Evolutionary conservation across 768 basidiomycete genomes (phyloP).

Genomic region (Tricholomella constricta): DNA sequence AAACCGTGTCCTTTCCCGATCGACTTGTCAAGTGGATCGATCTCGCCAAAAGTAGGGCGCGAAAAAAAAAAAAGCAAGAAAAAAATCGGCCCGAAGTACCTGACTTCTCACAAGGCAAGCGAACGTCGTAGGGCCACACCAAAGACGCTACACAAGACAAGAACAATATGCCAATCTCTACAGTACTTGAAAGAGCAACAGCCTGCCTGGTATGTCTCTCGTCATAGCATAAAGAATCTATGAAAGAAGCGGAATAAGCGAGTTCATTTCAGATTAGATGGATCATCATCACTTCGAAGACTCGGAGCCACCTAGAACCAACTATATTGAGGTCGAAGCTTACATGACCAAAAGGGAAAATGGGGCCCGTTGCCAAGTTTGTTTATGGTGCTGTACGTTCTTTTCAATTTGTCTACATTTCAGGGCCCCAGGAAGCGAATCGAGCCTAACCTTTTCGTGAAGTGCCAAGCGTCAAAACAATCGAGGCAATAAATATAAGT

Average conservation of each 20-base stretch:
- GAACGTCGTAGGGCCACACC: too few relatives aligned
- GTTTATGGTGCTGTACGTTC: neutral
- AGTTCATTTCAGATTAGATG: slow-evolving; percentile 13
- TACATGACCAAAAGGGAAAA: slow-evolving; percentile 2
- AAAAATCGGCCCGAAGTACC: neutral
- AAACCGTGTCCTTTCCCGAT: too few relatives aligned
- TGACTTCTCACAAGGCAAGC: neutral
- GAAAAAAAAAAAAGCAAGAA: neutral
- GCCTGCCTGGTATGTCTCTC: neutral
- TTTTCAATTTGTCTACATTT: slow-evolving; percentile 1
- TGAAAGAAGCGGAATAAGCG: neutral
- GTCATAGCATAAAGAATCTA: neutral
- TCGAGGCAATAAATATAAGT: neutral
- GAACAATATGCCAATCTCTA: too few relatives aligned
- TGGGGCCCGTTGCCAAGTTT: slow-evolving; percentile 6
- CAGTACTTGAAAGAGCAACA: neutral
- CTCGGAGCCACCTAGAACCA: too few relatives aligned
- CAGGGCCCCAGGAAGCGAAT: slow-evolving; percentile 10
- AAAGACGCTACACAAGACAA: too few relatives aligned
- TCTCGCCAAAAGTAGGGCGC: slow-evolving; percentile 2
- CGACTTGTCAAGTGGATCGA: neutral
- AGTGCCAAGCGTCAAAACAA: neutral
- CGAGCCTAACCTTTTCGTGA: slow-evolving; percentile 15
- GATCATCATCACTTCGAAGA: neutral
- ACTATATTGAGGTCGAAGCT: slow-evolving; percentile 14